Conservation (phyloP, 139 green algal species). For the Edaphochlamys debaryana region DNA sequence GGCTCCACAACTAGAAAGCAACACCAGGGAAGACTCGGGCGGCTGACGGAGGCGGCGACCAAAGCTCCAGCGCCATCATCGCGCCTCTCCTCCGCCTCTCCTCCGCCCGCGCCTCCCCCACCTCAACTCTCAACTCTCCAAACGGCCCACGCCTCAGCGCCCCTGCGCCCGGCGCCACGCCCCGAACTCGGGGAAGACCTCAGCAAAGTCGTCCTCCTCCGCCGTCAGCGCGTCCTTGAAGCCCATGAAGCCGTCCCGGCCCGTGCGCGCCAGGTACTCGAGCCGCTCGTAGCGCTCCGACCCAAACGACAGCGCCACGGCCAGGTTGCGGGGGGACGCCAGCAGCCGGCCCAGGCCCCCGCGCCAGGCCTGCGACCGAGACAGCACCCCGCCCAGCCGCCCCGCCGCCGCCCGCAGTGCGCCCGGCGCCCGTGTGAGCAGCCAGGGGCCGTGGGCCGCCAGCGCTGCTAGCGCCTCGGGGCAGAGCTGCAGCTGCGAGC, state of each 20-base stretch:
- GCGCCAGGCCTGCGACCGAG: not conserved
- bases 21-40: too few relatives aligned
- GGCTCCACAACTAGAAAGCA: too few relatives aligned
- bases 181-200: conserved; percentile 15
- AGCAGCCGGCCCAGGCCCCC: not conserved
- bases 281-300: conserved; percentile 35
- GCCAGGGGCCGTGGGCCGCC: not conserved
- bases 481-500: not conserved
- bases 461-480: not conserved
- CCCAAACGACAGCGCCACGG: conserved; percentile 30
- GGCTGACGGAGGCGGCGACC: too few relatives aligned
- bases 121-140: too few relatives aligned
- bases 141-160: too few relatives aligned
- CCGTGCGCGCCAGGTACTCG: conserved; percentile 13
- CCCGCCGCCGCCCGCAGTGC: not conserved
- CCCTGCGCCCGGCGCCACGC: not conserved
- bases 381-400: not conserved
- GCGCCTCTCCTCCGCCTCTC: too few relatives aligned
- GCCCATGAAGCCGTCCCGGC: not conserved
- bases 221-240: conserved; percentile 29
- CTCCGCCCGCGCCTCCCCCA: too few relatives aligned
- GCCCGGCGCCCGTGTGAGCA: conserved; percentile 8
- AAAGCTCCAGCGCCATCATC: too few relatives aligned
- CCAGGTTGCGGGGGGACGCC: conserved; percentile 4
- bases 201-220: not conserved